Evolutionary conservation across 345 rosid genomes (phyloP).

Genomic region (Boechera stricta): DNA sequence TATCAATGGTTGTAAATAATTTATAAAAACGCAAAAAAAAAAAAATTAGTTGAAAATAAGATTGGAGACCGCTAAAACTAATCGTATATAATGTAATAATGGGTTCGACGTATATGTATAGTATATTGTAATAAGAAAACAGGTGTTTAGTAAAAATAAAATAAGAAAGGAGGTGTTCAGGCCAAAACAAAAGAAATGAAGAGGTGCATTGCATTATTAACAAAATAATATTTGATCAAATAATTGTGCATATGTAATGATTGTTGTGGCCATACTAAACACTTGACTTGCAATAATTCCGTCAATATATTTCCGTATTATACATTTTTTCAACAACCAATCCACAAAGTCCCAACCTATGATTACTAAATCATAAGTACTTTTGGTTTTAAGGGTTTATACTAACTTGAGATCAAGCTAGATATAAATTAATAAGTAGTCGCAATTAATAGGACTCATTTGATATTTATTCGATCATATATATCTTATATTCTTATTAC

Average conservation of each 20-base stretch:
- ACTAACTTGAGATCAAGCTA: constrained; percentile 9
- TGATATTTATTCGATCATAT: background rate
- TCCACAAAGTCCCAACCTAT: constrained; percentile 34
- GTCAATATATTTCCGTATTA: constrained; percentile 12
- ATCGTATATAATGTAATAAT: background rate
- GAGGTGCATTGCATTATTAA: constrained; percentile 1
- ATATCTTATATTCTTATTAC: background rate
- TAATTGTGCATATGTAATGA: constrained; percentile 37
- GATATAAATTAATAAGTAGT: background rate
- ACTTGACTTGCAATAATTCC: constrained; percentile 31
- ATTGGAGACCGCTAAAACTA: background rate
- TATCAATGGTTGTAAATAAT: no score
- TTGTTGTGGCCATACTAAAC: constrained; percentile 38
- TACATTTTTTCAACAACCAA: constrained; percentile 41
- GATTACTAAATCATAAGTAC: constrained; percentile 35
- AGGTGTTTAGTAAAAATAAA: background rate
- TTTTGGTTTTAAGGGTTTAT: constrained; percentile 21
- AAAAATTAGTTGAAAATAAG: no score
- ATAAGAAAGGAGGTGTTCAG: background rate
- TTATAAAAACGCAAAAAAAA: no score
- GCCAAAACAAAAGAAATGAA: background rate
- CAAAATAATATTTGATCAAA: constrained; percentile 19
- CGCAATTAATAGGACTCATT: constrained; percentile 1
- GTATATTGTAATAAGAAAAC: constrained; percentile 16
- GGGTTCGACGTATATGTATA: constrained; percentile 3